Percentiles rank a stretch among this genome's conserved stretches.
These are phyloP conservation scores for Diplodia mutila DNA, from an alignment of 2,329 filamentous ascomycete genomes.

Conservation along the genomic window DNA sequence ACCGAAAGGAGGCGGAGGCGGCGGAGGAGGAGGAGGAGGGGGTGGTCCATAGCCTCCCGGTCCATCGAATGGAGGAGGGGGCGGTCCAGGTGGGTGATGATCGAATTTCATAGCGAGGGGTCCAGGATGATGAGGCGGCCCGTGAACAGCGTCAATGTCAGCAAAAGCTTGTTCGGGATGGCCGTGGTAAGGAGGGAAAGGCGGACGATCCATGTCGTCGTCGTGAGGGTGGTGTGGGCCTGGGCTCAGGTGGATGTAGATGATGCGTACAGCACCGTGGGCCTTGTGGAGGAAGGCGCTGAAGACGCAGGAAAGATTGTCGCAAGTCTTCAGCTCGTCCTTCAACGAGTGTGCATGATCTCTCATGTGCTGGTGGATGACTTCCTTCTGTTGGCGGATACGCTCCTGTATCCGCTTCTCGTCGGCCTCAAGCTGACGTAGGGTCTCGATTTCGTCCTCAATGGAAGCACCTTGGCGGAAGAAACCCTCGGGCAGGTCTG, in stretches of 20 bases:
- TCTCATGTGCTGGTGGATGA: constrained; percentile 38
- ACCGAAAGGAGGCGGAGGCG: constrained; percentile 12
- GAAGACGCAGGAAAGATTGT: constrained; percentile 48
- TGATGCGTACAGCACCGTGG: constrained; percentile 38
- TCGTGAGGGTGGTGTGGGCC: constrained; percentile 30
- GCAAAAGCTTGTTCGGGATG: constrained; percentile 30
- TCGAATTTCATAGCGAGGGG: constrained; percentile 22
- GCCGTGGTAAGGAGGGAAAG: constrained; percentile 31
- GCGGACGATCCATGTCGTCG: constrained; percentile 29
- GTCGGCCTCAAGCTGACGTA: constrained; percentile 45
- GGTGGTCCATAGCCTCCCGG: not conserved
- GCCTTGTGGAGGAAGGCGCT: constrained; percentile 44
- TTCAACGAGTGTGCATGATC: constrained; percentile 39
- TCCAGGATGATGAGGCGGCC: not conserved
- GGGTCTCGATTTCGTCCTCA: constrained; percentile 47
- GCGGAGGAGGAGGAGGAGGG: not conserved
- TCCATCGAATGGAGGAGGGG: constrained; percentile 14
- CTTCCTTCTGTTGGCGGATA: constrained; percentile 41
- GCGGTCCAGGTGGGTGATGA: constrained; percentile 24
- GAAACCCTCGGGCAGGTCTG: constrained; percentile 26
- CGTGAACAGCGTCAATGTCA: constrained; percentile 3
- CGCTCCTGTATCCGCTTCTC: constrained; percentile 43
- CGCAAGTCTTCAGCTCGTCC: constrained; percentile 48
- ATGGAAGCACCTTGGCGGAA: constrained; percentile 31
- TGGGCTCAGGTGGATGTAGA: constrained; percentile 38